A percentile compares a stretch with the other conserved stretches of the same genome.
Conservation (phyloP, 495 filamentous ascomycete genomes). For the Aspergillus leporis region DNA sequence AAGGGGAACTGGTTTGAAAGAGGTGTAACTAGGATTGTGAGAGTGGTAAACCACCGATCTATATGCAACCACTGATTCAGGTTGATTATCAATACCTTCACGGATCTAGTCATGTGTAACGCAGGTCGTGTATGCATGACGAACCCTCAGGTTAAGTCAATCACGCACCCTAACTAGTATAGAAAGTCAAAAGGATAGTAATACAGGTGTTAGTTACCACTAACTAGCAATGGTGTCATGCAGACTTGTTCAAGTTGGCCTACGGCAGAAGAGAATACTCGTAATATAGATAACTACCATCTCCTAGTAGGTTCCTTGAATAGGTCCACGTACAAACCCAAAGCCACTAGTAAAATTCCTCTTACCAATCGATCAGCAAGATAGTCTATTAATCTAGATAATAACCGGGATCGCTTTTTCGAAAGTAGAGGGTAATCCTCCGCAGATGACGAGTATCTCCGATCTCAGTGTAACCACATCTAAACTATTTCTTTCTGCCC, state of each 20-base stretch:
- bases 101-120: slow-evolving; percentile 2
- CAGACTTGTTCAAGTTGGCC: too few species aligned
- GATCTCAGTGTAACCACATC: slow-evolving; percentile 6
- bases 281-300: not conserved
- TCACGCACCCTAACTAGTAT: not conserved
- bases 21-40: too few species aligned
- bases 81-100: not conserved
- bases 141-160: not conserved
- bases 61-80: not conserved
- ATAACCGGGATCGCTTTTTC: not conserved
- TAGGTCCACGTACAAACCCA: not conserved
- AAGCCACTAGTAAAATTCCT: not conserved
- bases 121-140: slow-evolving; percentile 1
- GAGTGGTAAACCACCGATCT: not conserved
- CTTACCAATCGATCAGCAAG: not conserved
- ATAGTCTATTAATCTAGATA: not conserved
- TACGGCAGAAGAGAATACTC: too few species aligned
- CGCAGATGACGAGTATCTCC: slow-evolving; percentile 1
- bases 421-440: not conserved
- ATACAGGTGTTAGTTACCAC: not conserved
- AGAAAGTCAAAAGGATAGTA: not conserved
- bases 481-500: not conserved
- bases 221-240: too few species aligned
- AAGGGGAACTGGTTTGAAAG: too few species aligned
- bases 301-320: not conserved